These are phyloP conservation scores for Colletotrichum cordylinicola DNA, from an alignment of 2,329 filamentous ascomycete species.

Conservation along the genomic window DNA sequence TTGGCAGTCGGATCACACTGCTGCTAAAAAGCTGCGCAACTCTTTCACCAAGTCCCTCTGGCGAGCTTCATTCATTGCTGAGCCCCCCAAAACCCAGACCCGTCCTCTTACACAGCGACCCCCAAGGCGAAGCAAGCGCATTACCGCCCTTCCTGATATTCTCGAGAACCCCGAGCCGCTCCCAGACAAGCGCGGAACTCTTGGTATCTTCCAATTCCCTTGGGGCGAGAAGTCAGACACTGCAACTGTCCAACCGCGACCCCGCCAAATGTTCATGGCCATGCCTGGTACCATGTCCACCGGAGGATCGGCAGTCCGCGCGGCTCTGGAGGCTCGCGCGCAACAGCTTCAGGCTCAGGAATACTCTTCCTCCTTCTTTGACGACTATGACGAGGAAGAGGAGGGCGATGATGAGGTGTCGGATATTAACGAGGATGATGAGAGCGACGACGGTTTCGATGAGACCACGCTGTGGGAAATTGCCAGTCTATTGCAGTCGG, in stretches of 20 bases:
- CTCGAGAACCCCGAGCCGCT: constrained; percentile 66
- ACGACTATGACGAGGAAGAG: constrained; percentile 63
- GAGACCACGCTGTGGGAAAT: constrained; percentile 70
- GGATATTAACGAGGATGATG: constrained; percentile 37
- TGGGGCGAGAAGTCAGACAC: constrained; percentile 69
- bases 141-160: constrained; percentile 68
- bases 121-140: constrained; percentile 58
- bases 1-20: constrained; percentile 38
- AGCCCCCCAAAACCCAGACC: constrained; percentile 30
- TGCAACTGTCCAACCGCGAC: constrained; percentile 47
- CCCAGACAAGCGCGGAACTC: constrained; percentile 61
- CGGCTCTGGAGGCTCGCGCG: constrained; percentile 36
- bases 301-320: constrained; percentile 34
- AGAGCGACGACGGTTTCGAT: constrained; percentile 61
- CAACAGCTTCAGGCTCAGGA: constrained; percentile 43
- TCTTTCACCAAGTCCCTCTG: constrained; percentile 33
- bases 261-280: constrained; percentile 43
- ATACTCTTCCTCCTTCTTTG: constrained; percentile 61
- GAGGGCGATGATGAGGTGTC: constrained; percentile 40
- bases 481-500: constrained; percentile 61
- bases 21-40: constrained; percentile 24
- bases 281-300: constrained; percentile 60
- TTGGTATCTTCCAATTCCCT: constrained; percentile 71
- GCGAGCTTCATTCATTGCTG: constrained; percentile 22
- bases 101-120: constrained; percentile 59